These are phyloP conservation scores for Apiospora rasikravindrae DNA, from an alignment of 2,329 filamentous ascomycete species.

Conservation along the genomic window DNA sequence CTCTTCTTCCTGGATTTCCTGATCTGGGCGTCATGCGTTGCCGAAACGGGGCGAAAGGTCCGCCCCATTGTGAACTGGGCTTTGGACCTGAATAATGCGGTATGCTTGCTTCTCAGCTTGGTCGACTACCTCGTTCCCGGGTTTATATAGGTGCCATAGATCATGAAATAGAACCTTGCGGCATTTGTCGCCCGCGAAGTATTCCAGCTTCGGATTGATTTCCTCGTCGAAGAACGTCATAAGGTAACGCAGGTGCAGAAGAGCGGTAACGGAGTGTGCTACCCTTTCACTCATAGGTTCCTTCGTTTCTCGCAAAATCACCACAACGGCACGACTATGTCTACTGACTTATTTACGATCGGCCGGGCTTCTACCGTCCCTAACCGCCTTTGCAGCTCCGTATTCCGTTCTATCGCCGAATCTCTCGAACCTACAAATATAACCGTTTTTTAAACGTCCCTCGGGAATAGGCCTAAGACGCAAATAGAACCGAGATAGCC, in stretches of 20 bases:
- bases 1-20: background rate
- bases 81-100: slow-evolving; percentile 28
- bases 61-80: slow-evolving; percentile 12
- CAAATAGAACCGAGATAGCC: too few species aligned
- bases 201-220: slow-evolving; percentile 21
- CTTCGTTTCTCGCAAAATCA: too few species aligned
- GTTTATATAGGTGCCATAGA: slow-evolving; percentile 34
- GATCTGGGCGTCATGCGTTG: background rate
- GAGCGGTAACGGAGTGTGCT: background rate
- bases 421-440: too few species aligned
- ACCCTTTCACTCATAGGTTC: background rate
- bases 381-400: too few species aligned
- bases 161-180: slow-evolving; percentile 30
- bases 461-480: too few species aligned
- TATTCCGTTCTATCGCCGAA: too few species aligned
- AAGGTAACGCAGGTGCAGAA: background rate
- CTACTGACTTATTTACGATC: too few species aligned
- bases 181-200: slow-evolving; percentile 22
- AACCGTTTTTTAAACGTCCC: too few species aligned
- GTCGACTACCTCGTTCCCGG: slow-evolving; percentile 27
- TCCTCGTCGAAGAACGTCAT: slow-evolving; percentile 22
- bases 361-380: too few species aligned
- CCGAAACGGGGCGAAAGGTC: background rate
- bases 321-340: too few species aligned
- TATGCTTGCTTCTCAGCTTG: slow-evolving; percentile 31